Evolutionary conservation across 192 early-diverging fungal genomes (phyloP).

Genomic region (Mortierella hygrophila): DNA sequence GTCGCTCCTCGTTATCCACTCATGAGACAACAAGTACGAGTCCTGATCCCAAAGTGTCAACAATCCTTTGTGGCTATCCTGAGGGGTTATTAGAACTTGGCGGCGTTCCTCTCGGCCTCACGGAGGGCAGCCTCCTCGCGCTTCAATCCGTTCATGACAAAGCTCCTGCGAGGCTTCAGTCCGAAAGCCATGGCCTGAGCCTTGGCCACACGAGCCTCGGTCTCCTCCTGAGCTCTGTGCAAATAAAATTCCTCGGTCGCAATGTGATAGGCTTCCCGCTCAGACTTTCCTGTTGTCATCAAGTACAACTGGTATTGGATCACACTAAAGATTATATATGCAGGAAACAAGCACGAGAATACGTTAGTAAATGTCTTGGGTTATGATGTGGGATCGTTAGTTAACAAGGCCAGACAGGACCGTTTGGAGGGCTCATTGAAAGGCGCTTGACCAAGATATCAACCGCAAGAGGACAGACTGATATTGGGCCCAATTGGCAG

Average conservation of each 20-base stretch:
- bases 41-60: not conserved
- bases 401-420: no score
- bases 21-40: not conserved
- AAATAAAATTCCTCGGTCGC: slow-evolving; percentile 87
- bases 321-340: slow-evolving; percentile 64
- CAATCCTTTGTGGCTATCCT: not conserved
- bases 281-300: slow-evolving; percentile 74
- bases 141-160: slow-evolving; percentile 53
- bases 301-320: slow-evolving; percentile 88
- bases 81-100: slow-evolving; percentile 40
- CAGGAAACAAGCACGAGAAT: not conserved
- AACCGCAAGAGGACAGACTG: not conserved
- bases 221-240: slow-evolving; percentile 83
- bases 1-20: not conserved
- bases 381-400: no score
- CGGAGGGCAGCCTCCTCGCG: slow-evolving; percentile 46
- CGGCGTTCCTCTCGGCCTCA: slow-evolving; percentile 35
- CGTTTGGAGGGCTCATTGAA: no score
- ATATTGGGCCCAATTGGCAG: not conserved
- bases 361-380: not conserved
- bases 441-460: no score
- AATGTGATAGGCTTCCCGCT: slow-evolving; percentile 83
- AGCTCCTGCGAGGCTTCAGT: slow-evolving; percentile 49
- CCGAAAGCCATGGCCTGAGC: slow-evolving; percentile 67
- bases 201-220: slow-evolving; percentile 72